Conservation (phyloP, 306 rosid genomes). For the Trifolium dubium region DNA sequence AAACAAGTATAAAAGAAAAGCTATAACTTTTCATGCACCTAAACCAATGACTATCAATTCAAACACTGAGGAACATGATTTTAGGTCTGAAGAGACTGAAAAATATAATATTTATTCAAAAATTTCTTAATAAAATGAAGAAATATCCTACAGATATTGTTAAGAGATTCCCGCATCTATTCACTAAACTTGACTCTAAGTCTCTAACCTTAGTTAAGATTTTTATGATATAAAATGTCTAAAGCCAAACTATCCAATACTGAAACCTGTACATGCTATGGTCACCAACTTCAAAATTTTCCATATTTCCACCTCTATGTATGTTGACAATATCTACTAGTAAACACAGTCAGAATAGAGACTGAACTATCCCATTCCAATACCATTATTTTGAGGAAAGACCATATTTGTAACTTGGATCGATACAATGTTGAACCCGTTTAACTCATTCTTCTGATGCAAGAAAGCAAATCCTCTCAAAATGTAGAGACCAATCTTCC, state of each 20-base stretch:
- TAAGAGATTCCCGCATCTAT: constrained; percentile 43
- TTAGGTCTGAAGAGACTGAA: constrained; percentile 20
- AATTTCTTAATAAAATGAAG: constrained; percentile 33
- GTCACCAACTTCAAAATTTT: constrained; percentile 48
- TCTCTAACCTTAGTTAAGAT: constrained; percentile 35
- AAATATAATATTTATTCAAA: constrained; percentile 42
- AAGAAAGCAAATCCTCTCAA: constrained; percentile 58
- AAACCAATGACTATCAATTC: not conserved
- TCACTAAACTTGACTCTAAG: constrained; percentile 44
- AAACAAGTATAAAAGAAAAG: constrained; percentile 2
- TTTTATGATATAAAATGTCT: constrained; percentile 44
- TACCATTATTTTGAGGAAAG: constrained; percentile 38
- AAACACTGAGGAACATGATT: constrained; percentile 26
- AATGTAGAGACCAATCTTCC: constrained; percentile 61
- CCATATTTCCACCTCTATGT: constrained; percentile 42
- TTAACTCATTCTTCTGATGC: constrained; percentile 48
- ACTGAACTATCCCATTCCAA: constrained; percentile 35
- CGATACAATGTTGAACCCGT: constrained; percentile 38
- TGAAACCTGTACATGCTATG: constrained; percentile 53
- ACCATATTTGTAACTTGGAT: constrained; percentile 32
- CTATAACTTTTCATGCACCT: not conserved
- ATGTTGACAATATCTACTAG: constrained; percentile 35
- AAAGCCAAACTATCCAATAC: constrained; percentile 43
- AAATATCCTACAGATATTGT: constrained; percentile 37
- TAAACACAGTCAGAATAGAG: constrained; percentile 43